phyloP scores from a whole-genome alignment of 169 alveolate genomes.

The Theileria equi region DNA sequence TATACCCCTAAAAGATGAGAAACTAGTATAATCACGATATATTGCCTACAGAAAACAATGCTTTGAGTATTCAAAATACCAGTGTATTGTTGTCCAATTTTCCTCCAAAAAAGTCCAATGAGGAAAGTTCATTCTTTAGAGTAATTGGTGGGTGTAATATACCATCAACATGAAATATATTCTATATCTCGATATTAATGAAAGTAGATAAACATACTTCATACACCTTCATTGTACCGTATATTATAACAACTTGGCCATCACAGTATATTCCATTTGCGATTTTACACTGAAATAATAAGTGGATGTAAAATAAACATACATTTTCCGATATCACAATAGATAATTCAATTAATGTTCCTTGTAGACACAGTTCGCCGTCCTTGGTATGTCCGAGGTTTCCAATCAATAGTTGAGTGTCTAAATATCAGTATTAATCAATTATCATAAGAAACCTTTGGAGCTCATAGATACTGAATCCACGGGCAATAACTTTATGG shows the following conservation, averaged over 20 bases:
- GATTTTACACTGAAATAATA: slow-evolving; percentile 28
- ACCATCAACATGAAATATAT: slow-evolving; percentile 56
- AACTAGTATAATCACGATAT: not conserved
- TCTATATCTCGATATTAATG: slow-evolving; percentile 13
- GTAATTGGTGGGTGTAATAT: slow-evolving; percentile 69
- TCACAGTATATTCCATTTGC: slow-evolving; percentile 67
- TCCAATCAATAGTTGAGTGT: slow-evolving; percentile 66
- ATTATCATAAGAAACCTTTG: not conserved
- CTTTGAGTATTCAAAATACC: not conserved
- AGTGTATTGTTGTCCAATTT: not conserved
- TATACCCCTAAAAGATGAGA: slow-evolving; percentile 14
- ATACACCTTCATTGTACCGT: slow-evolving; percentile 46
- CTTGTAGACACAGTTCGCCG: slow-evolving; percentile 71
- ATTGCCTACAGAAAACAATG: slow-evolving; percentile 4
- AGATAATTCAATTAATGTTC: slow-evolving; percentile 58
- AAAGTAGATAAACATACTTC: not conserved
- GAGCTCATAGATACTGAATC: slow-evolving; percentile 63
- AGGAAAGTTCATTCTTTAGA: slow-evolving; percentile 12
- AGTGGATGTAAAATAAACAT: not conserved
- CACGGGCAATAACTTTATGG: slow-evolving; percentile 46
- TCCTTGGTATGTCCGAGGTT: slow-evolving; percentile 62
- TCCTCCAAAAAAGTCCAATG: slow-evolving; percentile 51
- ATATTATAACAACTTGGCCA: slow-evolving; percentile 65
- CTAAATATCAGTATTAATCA: slow-evolving; percentile 15
- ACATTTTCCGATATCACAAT: slow-evolving; percentile 36